A percentile compares a stretch with the other conserved stretches of the same genome.
Evolutionary conservation across 768 basidiomycete genomes (phyloP).

Genomic region (Leccinellum luteum): DNA sequence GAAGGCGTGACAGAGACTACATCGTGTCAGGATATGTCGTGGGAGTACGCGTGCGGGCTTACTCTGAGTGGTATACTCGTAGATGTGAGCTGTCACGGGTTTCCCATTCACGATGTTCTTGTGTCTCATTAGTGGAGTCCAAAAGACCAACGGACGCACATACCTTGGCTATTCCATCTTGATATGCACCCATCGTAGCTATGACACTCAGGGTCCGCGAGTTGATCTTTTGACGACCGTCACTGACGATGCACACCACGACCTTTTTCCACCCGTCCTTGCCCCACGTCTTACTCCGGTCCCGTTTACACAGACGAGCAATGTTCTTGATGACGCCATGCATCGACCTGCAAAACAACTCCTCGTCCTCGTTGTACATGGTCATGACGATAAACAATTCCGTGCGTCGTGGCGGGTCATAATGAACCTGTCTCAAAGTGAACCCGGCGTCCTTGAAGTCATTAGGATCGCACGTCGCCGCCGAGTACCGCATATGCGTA

Average conservation of each 20-base stretch:
- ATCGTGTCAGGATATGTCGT: constrained; percentile 7
- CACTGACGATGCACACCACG: constrained; percentile 88
- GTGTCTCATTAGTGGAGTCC: constrained; percentile 2
- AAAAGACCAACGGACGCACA: constrained; percentile 10
- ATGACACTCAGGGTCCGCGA: constrained; percentile 80
- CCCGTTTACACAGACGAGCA: constrained; percentile 81
- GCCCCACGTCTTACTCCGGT: constrained; percentile 92
- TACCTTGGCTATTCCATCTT: constrained; percentile 89
- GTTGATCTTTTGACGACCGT: constrained; percentile 85
- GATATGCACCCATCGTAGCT: constrained; percentile 92
- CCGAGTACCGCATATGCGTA: constrained; percentile 94
- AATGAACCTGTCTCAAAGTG: constrained; percentile 85
- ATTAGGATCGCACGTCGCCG: constrained; percentile 95
- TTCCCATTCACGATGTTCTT: constrained; percentile 77
- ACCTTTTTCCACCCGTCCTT: constrained; percentile 99
- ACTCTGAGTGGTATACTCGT: constrained; percentile 94
- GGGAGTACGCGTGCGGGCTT: background rate
- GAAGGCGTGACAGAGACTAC: constrained; percentile 79
- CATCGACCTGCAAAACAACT: constrained; percentile 90
- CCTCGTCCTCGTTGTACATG: constrained; percentile 95
- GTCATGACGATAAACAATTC: constrained; percentile 98
- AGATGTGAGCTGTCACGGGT: constrained; percentile 85
- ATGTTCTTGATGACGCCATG: constrained; percentile 96
- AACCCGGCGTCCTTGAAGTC: constrained; percentile 81
- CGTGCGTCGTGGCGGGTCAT: constrained; percentile 86